Base-by-base conservation (phyloP, 2,329 filamentous ascomycete genomes). In the Neonectria coccinea region DNA sequence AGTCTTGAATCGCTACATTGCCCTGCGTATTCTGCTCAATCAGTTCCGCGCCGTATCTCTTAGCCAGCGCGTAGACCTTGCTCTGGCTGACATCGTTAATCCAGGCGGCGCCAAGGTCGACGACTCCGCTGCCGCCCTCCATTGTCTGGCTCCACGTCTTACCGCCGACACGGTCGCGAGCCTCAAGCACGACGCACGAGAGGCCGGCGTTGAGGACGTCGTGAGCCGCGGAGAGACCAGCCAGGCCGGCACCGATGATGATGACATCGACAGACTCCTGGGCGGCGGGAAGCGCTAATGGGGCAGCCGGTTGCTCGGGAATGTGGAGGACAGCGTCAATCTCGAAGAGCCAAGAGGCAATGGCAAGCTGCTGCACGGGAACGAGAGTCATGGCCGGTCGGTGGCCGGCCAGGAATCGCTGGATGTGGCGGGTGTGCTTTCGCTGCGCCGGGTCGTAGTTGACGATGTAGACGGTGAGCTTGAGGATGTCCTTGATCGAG, bases 81-180 rank as follows among this genome's bases (percentile, higher is more conserved):
- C 66, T 75, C 68, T 88, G 85, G 65, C 81, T 86, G 2, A 77
- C 81, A 56, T 88, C 83, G 66, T 89, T 89, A 69, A 88, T 84
- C 87, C 86, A 89, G 0, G 84, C 85, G 0, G 85, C 87, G 4
- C 86, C 86, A 0, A 87, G 70, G 29, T 89, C 87, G 16, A 83
- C 77, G 0, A 77, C 62, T 0, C 80, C 81, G 4, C 70, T 73
- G 47, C 71, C 78, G 42, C 71, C 54, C 1, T 73, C 66, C 3
- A 75, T 63, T 2, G 74, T 68, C 12, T 72, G 56, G 10, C 79
- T 82, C 74, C 77, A 83, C 0, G 82, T 85, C 73, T 86, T 86
- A 7, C 85, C 84, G 0, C 84, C 84, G 1, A 86, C 81, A 0
- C 82, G 78, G 48, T 83, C 78, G 1, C 80, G 77, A 2, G 83